Evolutionary conservation across 257 asterid genomes (phyloP).

Genomic region (Voacanga thouarsii): DNA sequence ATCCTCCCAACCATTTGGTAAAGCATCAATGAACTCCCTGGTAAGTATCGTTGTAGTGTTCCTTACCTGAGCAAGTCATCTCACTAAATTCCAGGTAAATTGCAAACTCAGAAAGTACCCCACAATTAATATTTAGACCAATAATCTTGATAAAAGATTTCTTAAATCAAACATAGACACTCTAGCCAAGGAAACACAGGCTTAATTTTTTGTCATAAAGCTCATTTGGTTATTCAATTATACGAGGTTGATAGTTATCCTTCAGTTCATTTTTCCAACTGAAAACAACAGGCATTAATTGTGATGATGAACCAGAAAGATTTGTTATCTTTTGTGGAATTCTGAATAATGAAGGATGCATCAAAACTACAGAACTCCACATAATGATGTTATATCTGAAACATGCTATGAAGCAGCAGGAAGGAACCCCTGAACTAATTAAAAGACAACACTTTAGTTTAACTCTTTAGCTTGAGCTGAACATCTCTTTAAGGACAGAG

Average conservation of each 20-base stretch:
- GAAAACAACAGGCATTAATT: neutral
- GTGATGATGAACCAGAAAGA: neutral
- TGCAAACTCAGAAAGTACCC: conserved; percentile 30
- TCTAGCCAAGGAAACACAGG: neutral
- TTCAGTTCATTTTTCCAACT: neutral
- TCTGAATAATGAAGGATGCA: neutral
- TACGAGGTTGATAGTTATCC: neutral
- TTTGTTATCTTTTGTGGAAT: neutral
- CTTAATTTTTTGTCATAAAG: neutral
- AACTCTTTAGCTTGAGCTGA: neutral
- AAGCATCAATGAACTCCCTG: conserved; percentile 84
- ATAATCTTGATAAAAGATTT: conserved; percentile 1
- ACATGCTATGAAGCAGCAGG: neutral
- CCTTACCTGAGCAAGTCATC: conserved; percentile 84
- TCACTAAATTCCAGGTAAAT: conserved; percentile 75
- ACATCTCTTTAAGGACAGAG: neutral
- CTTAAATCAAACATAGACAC: neutral
- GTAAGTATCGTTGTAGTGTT: conserved; percentile 88
- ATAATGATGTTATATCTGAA: neutral
- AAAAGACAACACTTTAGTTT: neutral
- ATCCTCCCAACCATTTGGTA: conserved; percentile 98
- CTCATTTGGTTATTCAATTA: neutral
- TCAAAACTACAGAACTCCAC: neutral
- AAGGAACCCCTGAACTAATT: neutral
- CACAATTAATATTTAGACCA: conserved; percentile 13